Evolutionary conservation across 306 rosid species (phyloP).

Genomic region (Cucumis melo): DNA sequence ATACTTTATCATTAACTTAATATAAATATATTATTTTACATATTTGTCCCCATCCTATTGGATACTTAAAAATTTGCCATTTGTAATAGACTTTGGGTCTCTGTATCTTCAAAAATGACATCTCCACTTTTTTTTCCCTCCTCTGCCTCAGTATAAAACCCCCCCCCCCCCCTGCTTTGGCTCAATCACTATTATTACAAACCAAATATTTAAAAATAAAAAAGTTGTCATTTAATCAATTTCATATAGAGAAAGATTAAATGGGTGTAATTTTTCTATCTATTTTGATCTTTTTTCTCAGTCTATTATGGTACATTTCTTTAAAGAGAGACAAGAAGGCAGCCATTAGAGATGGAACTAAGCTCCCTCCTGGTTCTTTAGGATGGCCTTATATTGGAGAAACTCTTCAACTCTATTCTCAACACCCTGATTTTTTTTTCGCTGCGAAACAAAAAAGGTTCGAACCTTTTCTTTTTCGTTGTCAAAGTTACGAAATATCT

Average conservation of each 20-base stretch:
- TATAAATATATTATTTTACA: not conserved
- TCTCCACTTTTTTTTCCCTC: not conserved
- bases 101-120: not conserved
- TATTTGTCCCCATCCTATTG: not conserved
- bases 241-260: not conserved
- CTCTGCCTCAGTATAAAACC: constrained; percentile 5
- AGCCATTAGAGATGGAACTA: constrained; percentile 11
- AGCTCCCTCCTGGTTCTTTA: constrained; percentile 92
- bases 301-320: constrained; percentile 18
- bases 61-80: not conserved
- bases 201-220: not conserved
- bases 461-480: not conserved
- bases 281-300: constrained; percentile 23
- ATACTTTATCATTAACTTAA: too few relatives aligned
- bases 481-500: not conserved
- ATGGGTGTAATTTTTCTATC: constrained; percentile 32
- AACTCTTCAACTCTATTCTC: constrained; percentile 75
- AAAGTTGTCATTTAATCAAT: not conserved
- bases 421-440: constrained; percentile 65
- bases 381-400: constrained; percentile 94
- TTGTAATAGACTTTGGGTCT: not conserved
- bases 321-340: constrained; percentile 10
- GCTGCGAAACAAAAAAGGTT: constrained; percentile 69
- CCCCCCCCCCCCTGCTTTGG: constrained; percentile 1
- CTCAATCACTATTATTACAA: not conserved